These are phyloP conservation scores for Cairneyella variabilis DNA, from an alignment of 495 filamentous ascomycete species.

Conservation along the genomic window DNA sequence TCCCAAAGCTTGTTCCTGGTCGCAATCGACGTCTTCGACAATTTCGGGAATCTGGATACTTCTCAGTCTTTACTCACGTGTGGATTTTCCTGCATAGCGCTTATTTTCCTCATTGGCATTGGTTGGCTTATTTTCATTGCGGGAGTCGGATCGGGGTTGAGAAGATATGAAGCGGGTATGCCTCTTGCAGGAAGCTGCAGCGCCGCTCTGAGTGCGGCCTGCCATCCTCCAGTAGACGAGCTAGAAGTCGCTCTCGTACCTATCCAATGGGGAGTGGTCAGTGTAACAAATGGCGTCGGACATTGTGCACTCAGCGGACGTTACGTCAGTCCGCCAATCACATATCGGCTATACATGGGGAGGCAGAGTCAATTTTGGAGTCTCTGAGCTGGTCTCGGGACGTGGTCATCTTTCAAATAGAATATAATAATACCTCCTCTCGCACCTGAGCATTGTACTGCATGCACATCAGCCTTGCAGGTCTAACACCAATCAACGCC, in stretches of 20 bases:
- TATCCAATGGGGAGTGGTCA: slow-evolving; percentile 36
- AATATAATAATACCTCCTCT: background rate
- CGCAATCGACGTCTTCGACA: slow-evolving; percentile 17
- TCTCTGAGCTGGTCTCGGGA: slow-evolving; percentile 8
- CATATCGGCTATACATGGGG: slow-evolving; percentile 10
- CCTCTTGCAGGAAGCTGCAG: slow-evolving; percentile 40
- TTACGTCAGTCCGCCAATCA: slow-evolving; percentile 19
- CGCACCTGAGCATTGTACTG: no score
- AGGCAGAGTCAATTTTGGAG: background rate
- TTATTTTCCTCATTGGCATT: slow-evolving; percentile 30
- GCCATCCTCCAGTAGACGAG: slow-evolving; percentile 31
- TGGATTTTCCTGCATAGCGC: slow-evolving; percentile 25
- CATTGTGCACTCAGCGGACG: slow-evolving; percentile 18
- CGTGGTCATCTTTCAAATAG: background rate
- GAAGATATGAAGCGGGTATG: slow-evolving; percentile 31
- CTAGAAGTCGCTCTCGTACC: slow-evolving; percentile 14
- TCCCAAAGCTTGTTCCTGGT: slow-evolving; percentile 28
- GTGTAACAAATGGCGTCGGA: slow-evolving; percentile 9
- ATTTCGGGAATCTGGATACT: slow-evolving; percentile 6
- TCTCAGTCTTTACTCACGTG: slow-evolving; percentile 17
- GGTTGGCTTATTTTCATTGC: slow-evolving; percentile 27
- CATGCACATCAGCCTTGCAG: no score
- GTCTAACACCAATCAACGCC: no score
- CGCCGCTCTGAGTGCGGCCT: slow-evolving; percentile 46
- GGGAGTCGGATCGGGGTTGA: slow-evolving; percentile 18